Percentiles rank a stretch among this genome's conserved stretches.
Conservation (phyloP, 179 eudicot species). For the Pouteria campechiana region DNA sequence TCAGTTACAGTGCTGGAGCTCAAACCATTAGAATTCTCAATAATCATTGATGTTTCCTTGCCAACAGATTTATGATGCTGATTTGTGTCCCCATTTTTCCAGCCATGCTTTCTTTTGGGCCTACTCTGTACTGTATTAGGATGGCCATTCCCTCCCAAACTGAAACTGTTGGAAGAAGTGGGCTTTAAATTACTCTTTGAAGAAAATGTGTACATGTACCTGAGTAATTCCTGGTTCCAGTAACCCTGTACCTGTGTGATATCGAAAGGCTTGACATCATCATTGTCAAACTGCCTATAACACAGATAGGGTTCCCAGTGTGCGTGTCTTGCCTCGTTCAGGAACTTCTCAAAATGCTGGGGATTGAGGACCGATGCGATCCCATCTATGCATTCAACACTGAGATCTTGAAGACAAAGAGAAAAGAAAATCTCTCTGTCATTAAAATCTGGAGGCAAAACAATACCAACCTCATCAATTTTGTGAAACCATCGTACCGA, state of each 20-base stretch:
- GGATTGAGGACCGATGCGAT: slow-evolving; percentile 69
- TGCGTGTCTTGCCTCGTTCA: slow-evolving; percentile 22
- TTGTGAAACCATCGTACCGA: slow-evolving; percentile 97
- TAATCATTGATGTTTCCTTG: slow-evolving; percentile 4
- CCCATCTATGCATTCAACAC: slow-evolving; percentile 84
- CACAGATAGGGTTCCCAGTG: slow-evolving; percentile 52
- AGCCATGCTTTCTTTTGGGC: slow-evolving; percentile 52
- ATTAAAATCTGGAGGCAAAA: slow-evolving; percentile 58
- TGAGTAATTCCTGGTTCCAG: slow-evolving; percentile 55
- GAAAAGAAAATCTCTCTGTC: slow-evolving; percentile 93
- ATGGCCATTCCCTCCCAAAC: slow-evolving; percentile 5
- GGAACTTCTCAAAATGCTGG: slow-evolving; percentile 42
- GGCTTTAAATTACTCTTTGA: slow-evolving; percentile 13
- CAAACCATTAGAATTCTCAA: not conserved
- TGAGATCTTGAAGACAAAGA: slow-evolving; percentile 91
- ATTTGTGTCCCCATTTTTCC: slow-evolving; percentile 20
- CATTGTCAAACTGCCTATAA: slow-evolving; percentile 48
- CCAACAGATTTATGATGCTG: slow-evolving; percentile 5
- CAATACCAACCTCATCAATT: slow-evolving; percentile 88
- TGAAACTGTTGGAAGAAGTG: slow-evolving; percentile 4
- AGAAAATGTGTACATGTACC: slow-evolving; percentile 9
- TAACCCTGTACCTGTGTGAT: slow-evolving; percentile 65
- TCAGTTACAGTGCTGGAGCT: not conserved
- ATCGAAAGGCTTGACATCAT: slow-evolving; percentile 57
- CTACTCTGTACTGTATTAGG: slow-evolving; percentile 17